A percentile compares a stretch with the other conserved stretches of the same genome.
These are phyloP conservation scores for Penicillium canariense DNA, from an alignment of 495 filamentous ascomycete genomes.

Conservation along the genomic window DNA sequence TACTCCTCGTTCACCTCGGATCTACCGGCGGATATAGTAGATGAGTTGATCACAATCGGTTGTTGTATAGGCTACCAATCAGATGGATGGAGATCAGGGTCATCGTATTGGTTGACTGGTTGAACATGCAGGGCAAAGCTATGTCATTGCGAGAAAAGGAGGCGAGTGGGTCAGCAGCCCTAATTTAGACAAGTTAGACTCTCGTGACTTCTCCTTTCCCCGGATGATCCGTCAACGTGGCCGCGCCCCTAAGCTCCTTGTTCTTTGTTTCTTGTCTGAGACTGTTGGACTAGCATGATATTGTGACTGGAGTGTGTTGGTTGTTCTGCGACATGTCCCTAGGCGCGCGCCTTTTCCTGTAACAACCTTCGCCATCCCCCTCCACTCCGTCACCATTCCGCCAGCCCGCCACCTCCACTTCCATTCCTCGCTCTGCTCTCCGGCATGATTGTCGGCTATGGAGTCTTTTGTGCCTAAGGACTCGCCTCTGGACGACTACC, in stretches of 20 bases:
- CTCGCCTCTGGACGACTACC: constrained; percentile 87
- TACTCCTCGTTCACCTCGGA: neutral
- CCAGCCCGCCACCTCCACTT: constrained; percentile 15
- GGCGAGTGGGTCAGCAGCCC: constrained; percentile 23
- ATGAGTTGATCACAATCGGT: neutral
- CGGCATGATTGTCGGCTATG: constrained; percentile 59
- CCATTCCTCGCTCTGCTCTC: constrained; percentile 17
- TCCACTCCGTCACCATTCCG: constrained; percentile 5
- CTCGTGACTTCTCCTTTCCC: constrained; percentile 36
- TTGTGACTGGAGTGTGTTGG: constrained; percentile 10
- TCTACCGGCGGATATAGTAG: too few relatives aligned
- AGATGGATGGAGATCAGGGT: neutral
- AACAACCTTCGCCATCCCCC: constrained; percentile 1
- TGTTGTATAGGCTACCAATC: neutral
- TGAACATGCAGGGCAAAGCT: neutral
- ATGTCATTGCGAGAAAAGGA: constrained; percentile 24
- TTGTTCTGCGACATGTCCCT: constrained; percentile 19
- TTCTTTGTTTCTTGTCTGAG: neutral
- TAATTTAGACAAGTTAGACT: constrained; percentile 29
- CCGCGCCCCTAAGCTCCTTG: constrained; percentile 10
- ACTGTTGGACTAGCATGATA: neutral
- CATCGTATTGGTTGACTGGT: neutral
- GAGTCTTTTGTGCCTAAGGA: constrained; percentile 89
- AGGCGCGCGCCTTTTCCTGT: constrained; percentile 16
- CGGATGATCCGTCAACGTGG: constrained; percentile 26